Conservation (phyloP, 1,284 basidiomycete species). For the Porodaedalea pini region DNA sequence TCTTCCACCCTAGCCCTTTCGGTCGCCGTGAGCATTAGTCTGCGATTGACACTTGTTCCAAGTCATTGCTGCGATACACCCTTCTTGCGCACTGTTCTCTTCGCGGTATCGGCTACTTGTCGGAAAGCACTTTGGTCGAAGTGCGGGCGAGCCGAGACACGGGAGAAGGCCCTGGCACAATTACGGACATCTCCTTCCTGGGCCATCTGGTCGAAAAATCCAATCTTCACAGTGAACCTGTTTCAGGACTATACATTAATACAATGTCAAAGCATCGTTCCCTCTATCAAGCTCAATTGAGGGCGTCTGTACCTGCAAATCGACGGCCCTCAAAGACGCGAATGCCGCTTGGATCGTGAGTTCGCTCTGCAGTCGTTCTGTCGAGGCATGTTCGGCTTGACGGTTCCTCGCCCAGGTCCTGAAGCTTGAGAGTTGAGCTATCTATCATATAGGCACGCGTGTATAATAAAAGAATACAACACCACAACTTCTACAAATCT, state of each 20-base stretch:
- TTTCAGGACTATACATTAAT: neutral
- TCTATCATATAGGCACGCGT: too few relatives aligned
- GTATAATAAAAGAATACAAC: neutral
- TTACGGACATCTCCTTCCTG: neutral
- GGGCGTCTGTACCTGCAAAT: too few relatives aligned
- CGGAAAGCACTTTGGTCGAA: too few relatives aligned
- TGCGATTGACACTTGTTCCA: neutral
- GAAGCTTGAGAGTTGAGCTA: too few relatives aligned
- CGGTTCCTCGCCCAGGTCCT: too few relatives aligned
- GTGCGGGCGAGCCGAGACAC: too few relatives aligned
- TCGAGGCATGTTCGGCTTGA: too few relatives aligned
- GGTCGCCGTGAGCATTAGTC: too few relatives aligned
- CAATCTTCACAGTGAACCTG: neutral
- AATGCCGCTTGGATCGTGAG: neutral
- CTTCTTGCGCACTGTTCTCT: neutral
- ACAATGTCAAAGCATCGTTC: too few relatives aligned
- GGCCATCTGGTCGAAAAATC: neutral
- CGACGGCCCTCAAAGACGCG: neutral
- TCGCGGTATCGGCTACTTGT: too few relatives aligned
- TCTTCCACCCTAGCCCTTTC: neutral
- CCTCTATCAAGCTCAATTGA: too few relatives aligned
- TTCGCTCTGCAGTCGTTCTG: neutral
- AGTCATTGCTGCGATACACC: neutral
- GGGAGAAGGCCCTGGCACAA: neutral
- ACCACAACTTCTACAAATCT: neutral